Evolutionary conservation across 331 rosid genomes (phyloP).

Genomic region (Acacia concinna): DNA sequence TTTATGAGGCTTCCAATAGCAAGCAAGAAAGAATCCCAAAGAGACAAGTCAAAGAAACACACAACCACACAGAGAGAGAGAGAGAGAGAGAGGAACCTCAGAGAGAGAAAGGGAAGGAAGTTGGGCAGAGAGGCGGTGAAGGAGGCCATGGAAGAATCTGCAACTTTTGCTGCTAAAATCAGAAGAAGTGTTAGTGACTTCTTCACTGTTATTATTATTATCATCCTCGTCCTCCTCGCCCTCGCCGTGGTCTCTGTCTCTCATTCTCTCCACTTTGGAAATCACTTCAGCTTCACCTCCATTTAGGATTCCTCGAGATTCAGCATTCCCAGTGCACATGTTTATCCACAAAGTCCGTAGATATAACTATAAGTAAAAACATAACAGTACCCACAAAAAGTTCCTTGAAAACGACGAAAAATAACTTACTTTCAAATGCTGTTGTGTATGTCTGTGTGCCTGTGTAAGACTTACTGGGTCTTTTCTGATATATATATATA

Average conservation of each 20-base stretch:
- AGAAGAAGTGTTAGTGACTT: not conserved
- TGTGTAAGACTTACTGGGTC: not conserved
- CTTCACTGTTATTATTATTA: not conserved
- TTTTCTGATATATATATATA: not conserved
- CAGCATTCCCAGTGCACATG: slow-evolving; percentile 73
- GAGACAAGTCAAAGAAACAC: not conserved
- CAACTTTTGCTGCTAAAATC: not conserved
- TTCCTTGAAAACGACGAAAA: slow-evolving; percentile 34
- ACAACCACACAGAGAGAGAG: not conserved
- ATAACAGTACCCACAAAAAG: not conserved
- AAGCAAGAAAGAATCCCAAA: not conserved
- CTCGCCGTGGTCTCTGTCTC: slow-evolving; percentile 29
- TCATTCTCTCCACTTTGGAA: slow-evolving; percentile 45
- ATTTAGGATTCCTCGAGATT: slow-evolving; percentile 79
- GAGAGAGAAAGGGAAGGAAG: slow-evolving; percentile 37
- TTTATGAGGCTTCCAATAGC: not conserved
- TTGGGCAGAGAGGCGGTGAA: slow-evolving; percentile 29
- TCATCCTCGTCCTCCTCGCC: not conserved
- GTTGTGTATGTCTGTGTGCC: not conserved
- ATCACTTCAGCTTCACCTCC: slow-evolving; percentile 40
- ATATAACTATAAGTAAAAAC: not conserved
- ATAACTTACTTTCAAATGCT: not conserved
- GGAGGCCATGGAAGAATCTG: slow-evolving; percentile 33
- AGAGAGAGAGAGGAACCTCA: slow-evolving; percentile 40
- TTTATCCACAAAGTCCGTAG: slow-evolving; percentile 20